A percentile compares a stretch with the other conserved stretches of the same genome.
phyloP scores from a whole-genome alignment of 2,329 filamentous ascomycete species.

The Colletotrichum cordylinicola region DNA sequence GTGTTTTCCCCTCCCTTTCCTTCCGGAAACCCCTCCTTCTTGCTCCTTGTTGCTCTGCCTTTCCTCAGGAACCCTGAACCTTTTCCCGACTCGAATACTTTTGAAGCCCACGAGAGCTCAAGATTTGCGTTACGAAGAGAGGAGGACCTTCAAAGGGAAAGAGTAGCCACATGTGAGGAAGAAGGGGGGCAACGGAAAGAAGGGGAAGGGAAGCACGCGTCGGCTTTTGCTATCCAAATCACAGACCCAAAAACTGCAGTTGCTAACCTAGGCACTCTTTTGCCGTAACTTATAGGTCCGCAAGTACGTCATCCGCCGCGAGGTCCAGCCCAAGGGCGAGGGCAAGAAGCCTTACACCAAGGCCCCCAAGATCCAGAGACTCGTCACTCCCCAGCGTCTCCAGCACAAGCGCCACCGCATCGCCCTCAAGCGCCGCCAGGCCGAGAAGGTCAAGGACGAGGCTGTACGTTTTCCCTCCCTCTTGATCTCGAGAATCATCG shows the following conservation, averaged over 20 bases:
- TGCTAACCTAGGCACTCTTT: constrained; percentile 34
- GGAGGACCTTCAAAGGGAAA: neutral
- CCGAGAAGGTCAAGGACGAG: constrained; percentile 98
- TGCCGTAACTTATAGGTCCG: constrained; percentile 71
- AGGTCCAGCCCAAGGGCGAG: constrained; percentile 96
- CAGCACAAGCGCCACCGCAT: constrained; percentile 99
- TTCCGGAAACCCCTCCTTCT: neutral
- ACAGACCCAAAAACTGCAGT: constrained; percentile 22
- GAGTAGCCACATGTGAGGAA: neutral
- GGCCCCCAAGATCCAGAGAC: constrained; percentile 99
- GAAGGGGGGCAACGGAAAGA: neutral
- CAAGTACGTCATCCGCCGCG: constrained; percentile 99
- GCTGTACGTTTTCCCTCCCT: constrained; percentile 71
- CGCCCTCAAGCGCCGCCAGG: constrained; percentile 96
- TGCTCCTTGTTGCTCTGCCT: neutral
- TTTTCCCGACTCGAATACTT: neutral
- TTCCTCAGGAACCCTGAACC: neutral
- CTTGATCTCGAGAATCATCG: neutral
- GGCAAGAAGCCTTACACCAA: constrained; percentile 99
- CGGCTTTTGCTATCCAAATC: constrained; percentile 7
- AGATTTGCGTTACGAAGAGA: neutral
- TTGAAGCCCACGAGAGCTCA: constrained; percentile 24
- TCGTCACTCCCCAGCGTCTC: constrained; percentile 98
- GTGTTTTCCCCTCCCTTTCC: constrained; percentile 12
- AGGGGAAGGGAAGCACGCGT: neutral